phyloP scores from a whole-genome alignment of 495 filamentous ascomycete species.

The Zalerion maritima region DNA sequence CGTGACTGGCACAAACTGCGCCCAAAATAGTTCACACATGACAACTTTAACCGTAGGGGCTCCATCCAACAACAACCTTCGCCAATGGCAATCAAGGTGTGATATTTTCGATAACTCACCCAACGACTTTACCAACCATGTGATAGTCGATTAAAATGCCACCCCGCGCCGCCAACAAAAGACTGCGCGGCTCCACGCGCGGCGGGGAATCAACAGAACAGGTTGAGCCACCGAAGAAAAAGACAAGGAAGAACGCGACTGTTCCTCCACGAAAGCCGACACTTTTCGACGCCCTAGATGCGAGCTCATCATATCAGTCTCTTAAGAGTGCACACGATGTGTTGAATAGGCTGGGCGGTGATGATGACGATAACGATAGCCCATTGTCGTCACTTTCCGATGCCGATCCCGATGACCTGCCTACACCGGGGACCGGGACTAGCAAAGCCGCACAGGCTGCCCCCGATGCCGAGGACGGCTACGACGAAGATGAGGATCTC shows the following conservation, averaged over 20 bases:
- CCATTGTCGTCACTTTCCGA: conserved; percentile 51
- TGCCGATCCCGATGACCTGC: conserved; percentile 51
- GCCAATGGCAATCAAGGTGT: no score
- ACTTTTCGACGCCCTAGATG: conserved; percentile 57
- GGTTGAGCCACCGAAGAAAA: conserved; percentile 5
- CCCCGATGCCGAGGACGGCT: conserved; percentile 28
- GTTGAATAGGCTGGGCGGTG: conserved; percentile 33
- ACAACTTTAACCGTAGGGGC: no score
- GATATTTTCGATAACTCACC: no score
- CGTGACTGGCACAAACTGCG: no score
- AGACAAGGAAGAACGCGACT: conserved; percentile 6
- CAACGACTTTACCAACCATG: no score
- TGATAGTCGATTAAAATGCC: conserved; percentile 28
- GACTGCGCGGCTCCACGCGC: conserved; percentile 21
- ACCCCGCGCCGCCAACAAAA: conserved; percentile 31
- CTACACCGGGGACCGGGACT: conserved; percentile 13
- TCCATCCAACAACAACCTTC: no score
- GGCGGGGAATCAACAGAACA: conserved; percentile 15
- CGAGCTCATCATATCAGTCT: conserved; percentile 27
- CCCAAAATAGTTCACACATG: no score
- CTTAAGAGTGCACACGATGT: conserved; percentile 35
- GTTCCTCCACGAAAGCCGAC: conserved; percentile 33
- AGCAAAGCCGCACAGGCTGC: conserved; percentile 10
- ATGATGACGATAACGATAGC: conserved; percentile 38
- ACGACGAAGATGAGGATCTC: conserved; percentile 53